These are phyloP conservation scores for Metrosideros polymorpha DNA, from an alignment of 441 rosid species.

Conservation along the genomic window DNA sequence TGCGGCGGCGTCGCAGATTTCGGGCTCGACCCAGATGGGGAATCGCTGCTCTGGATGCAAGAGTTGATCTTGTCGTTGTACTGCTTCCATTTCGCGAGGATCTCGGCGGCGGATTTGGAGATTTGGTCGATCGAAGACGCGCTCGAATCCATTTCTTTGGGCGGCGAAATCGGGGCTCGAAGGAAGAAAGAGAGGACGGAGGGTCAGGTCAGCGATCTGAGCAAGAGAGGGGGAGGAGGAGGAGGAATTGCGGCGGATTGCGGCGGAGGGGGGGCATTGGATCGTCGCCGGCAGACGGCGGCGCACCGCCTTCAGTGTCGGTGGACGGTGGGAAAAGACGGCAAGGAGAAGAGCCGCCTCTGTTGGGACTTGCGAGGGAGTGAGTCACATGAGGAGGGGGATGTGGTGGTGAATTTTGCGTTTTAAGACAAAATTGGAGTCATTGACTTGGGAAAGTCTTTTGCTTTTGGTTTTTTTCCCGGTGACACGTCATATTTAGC, in stretches of 20 bases:
- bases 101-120: conserved; percentile 17
- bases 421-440: neutral
- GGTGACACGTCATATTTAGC: neutral
- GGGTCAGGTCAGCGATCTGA: neutral
- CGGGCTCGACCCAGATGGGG: neutral
- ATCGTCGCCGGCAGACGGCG: neutral
- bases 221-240: neutral
- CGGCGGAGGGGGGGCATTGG: neutral
- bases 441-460: neutral
- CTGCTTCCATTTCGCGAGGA: conserved; percentile 17
- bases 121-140: conserved; percentile 11
- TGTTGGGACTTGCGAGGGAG: neutral
- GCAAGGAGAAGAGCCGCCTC: neutral
- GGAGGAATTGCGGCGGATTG: neutral
- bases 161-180: neutral
- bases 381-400: neutral
- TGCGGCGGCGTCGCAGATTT: neutral
- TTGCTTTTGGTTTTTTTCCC: too few species aligned
- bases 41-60: neutral
- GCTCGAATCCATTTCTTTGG: neutral
- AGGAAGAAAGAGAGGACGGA: neutral
- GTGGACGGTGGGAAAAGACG: neutral
- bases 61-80: neutral
- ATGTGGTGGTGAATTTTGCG: neutral
- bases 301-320: neutral